phyloP scores from a whole-genome alignment of 2,329 filamentous ascomycete species.

The Uncinocarpus reesii region DNA sequence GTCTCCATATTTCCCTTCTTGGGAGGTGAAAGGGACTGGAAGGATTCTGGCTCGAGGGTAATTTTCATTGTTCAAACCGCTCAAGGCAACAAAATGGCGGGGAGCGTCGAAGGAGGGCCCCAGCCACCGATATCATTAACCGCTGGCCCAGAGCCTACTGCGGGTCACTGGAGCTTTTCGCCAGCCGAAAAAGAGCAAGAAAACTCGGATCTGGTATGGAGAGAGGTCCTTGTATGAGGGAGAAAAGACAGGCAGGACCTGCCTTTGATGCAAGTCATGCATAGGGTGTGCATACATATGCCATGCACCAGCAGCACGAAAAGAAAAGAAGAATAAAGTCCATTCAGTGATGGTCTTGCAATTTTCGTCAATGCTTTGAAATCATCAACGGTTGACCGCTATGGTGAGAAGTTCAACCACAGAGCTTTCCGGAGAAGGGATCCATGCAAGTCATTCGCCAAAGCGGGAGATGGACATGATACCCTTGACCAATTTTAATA shows the following conservation, averaged over 20 bases:
- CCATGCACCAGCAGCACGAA: not conserved
- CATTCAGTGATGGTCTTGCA: no score
- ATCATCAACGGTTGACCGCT: not conserved
- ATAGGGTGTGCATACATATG: not conserved
- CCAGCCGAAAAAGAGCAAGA: constrained; percentile 3
- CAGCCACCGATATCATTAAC: constrained; percentile 2
- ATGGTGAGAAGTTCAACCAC: not conserved
- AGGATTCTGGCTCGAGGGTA: not conserved
- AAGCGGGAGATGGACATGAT: constrained; percentile 3
- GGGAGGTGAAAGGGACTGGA: not conserved
- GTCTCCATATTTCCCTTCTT: not conserved
- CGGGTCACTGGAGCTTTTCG: not conserved
- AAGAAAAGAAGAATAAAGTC: no score
- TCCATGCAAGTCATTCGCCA: constrained; percentile 6
- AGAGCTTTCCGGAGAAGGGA: not conserved
- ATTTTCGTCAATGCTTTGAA: not conserved
- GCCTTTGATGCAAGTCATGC: constrained; percentile 7
- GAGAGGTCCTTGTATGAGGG: not conserved
- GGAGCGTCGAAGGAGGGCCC: not conserved
- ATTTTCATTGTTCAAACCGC: not conserved
- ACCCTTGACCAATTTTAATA: constrained; percentile 6
- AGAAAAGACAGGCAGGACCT: not conserved
- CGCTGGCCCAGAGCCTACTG: not conserved
- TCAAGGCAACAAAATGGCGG: constrained; percentile 1
- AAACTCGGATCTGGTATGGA: not conserved